A percentile compares a stretch with the other conserved stretches of the same genome.
These are phyloP conservation scores for Abrus precatorius DNA, from an alignment of 306 rosid genomes.

Conservation along the genomic window DNA sequence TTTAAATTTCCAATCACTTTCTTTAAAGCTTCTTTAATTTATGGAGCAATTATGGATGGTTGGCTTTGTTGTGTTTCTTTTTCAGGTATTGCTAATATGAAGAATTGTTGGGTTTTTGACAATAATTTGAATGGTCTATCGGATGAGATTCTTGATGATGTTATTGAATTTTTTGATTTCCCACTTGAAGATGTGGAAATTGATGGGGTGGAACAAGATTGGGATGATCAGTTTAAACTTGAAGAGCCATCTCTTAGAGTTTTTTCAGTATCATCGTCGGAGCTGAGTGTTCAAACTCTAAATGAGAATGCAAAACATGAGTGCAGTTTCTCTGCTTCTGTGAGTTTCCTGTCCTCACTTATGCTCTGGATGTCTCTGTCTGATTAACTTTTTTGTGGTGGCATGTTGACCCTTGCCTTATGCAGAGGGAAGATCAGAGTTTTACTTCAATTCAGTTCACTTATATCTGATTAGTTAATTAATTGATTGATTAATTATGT, in stretches of 20 bases:
- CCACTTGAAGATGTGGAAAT: conserved; percentile 73
- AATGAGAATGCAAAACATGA: conserved; percentile 42
- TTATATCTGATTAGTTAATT: neutral
- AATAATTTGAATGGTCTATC: conserved; percentile 53
- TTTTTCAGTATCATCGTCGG: conserved; percentile 46
- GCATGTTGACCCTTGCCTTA: neutral
- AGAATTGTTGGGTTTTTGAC: conserved; percentile 56
- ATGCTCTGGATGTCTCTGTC: neutral
- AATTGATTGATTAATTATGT: too few relatives aligned
- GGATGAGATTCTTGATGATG: conserved; percentile 56
- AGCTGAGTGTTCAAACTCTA: conserved; percentile 9
- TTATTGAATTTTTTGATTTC: conserved; percentile 59
- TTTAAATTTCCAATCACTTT: conserved; percentile 23
- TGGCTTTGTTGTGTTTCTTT: neutral
- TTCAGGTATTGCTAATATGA: conserved; percentile 60
- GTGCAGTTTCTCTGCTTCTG: conserved; percentile 53
- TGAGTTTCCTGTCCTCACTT: conserved; percentile 46
- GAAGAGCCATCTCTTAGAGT: conserved; percentile 68
- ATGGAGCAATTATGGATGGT: neutral
- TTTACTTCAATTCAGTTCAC: conserved; percentile 7
- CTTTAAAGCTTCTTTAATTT: neutral
- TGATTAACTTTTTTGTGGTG: neutral
- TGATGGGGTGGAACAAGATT: conserved; percentile 60
- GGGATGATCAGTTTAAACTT: conserved; percentile 66
- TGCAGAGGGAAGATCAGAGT: neutral